phyloP scores from a whole-genome alignment of 345 rosid genomes.

The Turritis glabra region DNA sequence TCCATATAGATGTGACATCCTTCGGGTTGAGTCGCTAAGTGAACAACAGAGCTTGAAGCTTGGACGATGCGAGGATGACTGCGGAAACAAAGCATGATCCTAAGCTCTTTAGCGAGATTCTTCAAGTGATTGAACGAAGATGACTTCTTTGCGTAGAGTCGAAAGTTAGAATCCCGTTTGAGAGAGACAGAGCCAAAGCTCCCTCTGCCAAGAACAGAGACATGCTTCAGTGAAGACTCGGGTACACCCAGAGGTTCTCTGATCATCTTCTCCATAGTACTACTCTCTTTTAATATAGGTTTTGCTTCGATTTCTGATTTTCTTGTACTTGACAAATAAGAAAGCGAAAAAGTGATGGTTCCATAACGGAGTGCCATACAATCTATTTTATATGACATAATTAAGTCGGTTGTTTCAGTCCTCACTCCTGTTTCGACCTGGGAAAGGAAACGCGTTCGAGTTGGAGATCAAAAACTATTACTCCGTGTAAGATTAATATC shows the following conservation, averaged over 20 bases:
- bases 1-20: constrained; percentile 9
- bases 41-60: neutral
- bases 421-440: neutral
- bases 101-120: neutral
- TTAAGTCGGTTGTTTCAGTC: no score
- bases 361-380: neutral
- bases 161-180: neutral
- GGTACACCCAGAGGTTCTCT: neutral
- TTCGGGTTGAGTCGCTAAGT: neutral
- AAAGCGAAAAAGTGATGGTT: neutral
- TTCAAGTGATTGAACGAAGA: neutral
- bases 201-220: constrained; percentile 12
- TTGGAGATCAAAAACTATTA: no score
- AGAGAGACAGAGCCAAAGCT: constrained; percentile 1
- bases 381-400: neutral
- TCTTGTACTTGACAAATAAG: neutral
- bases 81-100: neutral
- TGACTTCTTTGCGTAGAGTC: neutral
- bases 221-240: neutral
- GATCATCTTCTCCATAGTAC: neutral
- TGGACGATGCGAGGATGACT: constrained; percentile 18
- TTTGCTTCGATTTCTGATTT: neutral
- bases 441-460: no score
- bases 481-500: no score
- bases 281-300: neutral